Base-by-base conservation (phyloP, 805 yeast genomes). In the Kuraishia cidri region DNA sequence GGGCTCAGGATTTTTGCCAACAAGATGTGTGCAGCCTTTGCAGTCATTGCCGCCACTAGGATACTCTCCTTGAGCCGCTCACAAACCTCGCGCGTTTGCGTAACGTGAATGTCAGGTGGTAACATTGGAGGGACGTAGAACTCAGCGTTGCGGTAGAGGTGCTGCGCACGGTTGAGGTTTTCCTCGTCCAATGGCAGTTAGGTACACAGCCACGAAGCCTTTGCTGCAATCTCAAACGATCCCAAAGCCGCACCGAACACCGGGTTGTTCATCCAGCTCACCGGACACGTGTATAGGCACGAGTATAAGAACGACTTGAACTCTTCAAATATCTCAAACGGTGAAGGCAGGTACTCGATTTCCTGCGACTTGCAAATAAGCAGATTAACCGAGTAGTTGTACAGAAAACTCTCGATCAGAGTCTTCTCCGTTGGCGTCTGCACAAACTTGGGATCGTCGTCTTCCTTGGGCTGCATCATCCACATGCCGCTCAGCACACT, bases 391-490 rank as follows among this genome's bases (percentile, higher is more conserved):
- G 64, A 49, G 40, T 60, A 68, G 39, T 67, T 66, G 48, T 58
- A 68, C 3, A 64, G 39, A 37, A 66, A 66, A 24, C 69, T 64
- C 33, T 68, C 74, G 15, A 63, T 35, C 29, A 64, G 52, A 43
- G 64, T 62, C 29, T 65, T 46, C 37, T 60, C 64, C 24, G 36
- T 38, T 2, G 50, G 45, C 10, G 39, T 35, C 21, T 40, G 34
- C 3, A 20, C n/a, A 5, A 29, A 18, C 14, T 20, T 17, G 16
- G 15, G 22, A 11, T 24, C 14, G 8, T 29, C 20, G 10, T 15
- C 23, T n/a, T 15, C 30, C 11, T 4, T 25, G 5, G 15, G 20
- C 24, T 20, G 21, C 31, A 15, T 26, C 15, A 24, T 8, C 20
- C 12, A 13, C 15, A 12, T 5, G 12, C 24, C 25, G 27, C 20